These are phyloP conservation scores for Davidsoniella virescens DNA, from an alignment of 2,329 filamentous ascomycete genomes.

Conservation along the genomic window DNA sequence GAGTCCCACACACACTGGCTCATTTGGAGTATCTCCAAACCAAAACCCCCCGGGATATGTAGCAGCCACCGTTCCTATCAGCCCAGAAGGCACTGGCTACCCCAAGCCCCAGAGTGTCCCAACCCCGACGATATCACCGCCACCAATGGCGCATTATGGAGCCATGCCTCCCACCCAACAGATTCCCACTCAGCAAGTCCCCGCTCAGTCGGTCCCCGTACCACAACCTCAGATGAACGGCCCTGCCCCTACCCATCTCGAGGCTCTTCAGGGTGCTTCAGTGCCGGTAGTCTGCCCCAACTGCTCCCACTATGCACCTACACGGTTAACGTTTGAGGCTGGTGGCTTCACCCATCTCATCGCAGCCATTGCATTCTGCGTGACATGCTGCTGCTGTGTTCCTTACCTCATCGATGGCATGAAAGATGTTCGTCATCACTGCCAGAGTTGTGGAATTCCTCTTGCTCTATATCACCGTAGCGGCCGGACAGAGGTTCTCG, in stretches of 20 bases:
- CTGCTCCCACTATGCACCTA: slow-evolving; percentile 14
- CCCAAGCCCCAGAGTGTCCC: neutral
- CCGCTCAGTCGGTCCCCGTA: neutral
- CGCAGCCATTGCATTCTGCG: slow-evolving; percentile 15
- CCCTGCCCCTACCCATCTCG: slow-evolving; percentile 1
- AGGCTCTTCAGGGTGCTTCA: slow-evolving; percentile 14
- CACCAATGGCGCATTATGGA: neutral
- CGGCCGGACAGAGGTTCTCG: slow-evolving; percentile 16
- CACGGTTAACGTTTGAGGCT: neutral
- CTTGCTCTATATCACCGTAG: slow-evolving; percentile 17
- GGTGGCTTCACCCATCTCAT: slow-evolving; percentile 16
- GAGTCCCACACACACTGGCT: neutral
- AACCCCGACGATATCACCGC: neutral
- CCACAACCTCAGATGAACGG: neutral
- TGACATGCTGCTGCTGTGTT: slow-evolving; percentile 16
- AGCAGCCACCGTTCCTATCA: neutral
- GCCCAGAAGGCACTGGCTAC: neutral
- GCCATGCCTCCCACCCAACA: neutral
- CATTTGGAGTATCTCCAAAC: too few species aligned
- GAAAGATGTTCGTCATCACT: slow-evolving; percentile 17
- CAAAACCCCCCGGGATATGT: neutral
- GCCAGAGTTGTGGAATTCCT: slow-evolving; percentile 15
- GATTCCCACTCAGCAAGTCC: neutral
- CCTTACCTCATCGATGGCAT: slow-evolving; percentile 15
- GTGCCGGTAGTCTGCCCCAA: slow-evolving; percentile 16